Conservation (phyloP, 106 monocot genomes). For the Gastrodia elata region DNA sequence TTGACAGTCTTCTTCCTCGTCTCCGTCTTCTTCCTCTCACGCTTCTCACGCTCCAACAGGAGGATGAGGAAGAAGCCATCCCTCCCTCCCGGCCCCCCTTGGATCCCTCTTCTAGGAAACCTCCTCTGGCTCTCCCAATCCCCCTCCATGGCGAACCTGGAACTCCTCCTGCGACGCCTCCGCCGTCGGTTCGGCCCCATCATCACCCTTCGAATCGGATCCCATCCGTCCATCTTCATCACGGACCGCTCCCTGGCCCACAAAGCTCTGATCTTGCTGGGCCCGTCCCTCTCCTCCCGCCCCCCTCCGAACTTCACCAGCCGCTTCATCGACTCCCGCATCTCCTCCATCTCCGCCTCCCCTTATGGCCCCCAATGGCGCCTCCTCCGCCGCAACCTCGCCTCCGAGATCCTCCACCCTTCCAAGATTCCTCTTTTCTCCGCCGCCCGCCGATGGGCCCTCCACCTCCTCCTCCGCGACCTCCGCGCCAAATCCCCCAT, state of each 20-base stretch:
- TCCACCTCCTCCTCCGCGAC: slow-evolving; percentile 14
- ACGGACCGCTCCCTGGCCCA: slow-evolving; percentile 25
- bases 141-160: slow-evolving; percentile 14
- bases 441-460: slow-evolving; percentile 25
- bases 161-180: slow-evolving; percentile 19
- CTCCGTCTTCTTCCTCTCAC: not conserved
- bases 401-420: slow-evolving; percentile 28
- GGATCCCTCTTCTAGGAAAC: slow-evolving; percentile 15
- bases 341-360: slow-evolving; percentile 22
- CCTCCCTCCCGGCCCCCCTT: slow-evolving; percentile 26
- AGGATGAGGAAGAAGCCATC: not conserved
- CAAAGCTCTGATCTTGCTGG: slow-evolving; percentile 25
- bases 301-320: not conserved
- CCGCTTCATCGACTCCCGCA: slow-evolving; percentile 9
- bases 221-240: slow-evolving; percentile 28
- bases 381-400: slow-evolving; percentile 35
- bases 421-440: slow-evolving; percentile 18
- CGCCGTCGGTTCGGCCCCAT: slow-evolving; percentile 24
- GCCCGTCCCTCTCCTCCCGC: slow-evolving; percentile 33
- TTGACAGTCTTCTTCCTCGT: not conserved
- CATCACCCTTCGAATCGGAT: slow-evolving; percentile 25
- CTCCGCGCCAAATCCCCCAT: slow-evolving; percentile 9
- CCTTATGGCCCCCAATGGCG: slow-evolving; percentile 47
- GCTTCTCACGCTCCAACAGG: too few species aligned
- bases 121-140: slow-evolving; percentile 10